These are phyloP conservation scores for Trichocladium antarcticum DNA, from an alignment of 495 filamentous ascomycete genomes.

Conservation along the genomic window DNA sequence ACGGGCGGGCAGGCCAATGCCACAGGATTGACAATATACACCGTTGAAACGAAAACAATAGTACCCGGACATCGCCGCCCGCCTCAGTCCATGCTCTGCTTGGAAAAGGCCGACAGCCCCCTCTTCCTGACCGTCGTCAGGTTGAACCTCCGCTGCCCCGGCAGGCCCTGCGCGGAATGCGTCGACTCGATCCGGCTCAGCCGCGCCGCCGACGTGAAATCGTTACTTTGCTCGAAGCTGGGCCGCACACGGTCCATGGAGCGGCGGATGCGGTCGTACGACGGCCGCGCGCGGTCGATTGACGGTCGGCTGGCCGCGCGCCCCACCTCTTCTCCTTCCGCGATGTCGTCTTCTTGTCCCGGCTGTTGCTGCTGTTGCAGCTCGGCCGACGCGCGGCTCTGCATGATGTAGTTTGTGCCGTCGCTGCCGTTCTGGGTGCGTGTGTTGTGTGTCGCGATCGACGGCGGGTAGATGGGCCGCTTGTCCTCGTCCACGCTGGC, in stretches of 20 bases:
- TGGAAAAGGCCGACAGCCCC: slow-evolving; percentile 29
- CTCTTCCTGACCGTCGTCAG: slow-evolving; percentile 26
- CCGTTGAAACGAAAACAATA: no score
- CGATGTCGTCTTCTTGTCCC: no score
- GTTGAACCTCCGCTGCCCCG: slow-evolving; percentile 24
- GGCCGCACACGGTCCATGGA: slow-evolving; percentile 65
- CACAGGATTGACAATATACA: no score
- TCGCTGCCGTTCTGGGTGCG: slow-evolving; percentile 87
- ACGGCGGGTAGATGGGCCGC: slow-evolving; percentile 84
- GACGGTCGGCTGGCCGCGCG: no score
- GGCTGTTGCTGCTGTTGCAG: neutral
- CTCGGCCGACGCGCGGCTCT: slow-evolving; percentile 42
- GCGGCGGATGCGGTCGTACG: slow-evolving; percentile 63
- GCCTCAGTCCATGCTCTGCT: slow-evolving; percentile 26
- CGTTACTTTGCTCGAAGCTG: slow-evolving; percentile 74
- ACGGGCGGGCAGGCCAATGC: no score
- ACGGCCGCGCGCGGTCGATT: slow-evolving; percentile 60
- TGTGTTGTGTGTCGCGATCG: slow-evolving; percentile 68
- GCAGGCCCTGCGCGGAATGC: slow-evolving; percentile 32
- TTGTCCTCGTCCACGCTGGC: slow-evolving; percentile 65
- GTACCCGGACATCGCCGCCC: no score
- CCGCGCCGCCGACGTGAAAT: slow-evolving; percentile 81
- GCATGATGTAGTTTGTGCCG: slow-evolving; percentile 75
- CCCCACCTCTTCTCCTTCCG: no score
- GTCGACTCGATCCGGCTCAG: slow-evolving; percentile 73